A percentile compares a stretch with the other conserved stretches of the same genome.
Evolutionary conservation across 2,329 filamentous ascomycete species (phyloP).

Genomic region (Claviceps sp.): DNA sequence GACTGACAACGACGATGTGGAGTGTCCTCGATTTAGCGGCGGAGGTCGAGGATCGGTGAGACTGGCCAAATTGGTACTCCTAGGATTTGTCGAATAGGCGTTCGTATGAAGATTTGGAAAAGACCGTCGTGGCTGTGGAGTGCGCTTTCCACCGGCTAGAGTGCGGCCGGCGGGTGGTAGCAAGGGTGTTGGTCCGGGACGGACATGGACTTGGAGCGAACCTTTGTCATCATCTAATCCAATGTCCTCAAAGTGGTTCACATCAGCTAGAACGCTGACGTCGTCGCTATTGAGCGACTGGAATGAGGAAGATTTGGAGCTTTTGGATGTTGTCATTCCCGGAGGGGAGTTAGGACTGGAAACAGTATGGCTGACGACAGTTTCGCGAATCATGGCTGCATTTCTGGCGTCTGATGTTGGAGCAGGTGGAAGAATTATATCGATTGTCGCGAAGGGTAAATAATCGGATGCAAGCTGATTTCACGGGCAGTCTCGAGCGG

Average conservation of each 20-base stretch:
- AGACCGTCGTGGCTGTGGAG: conserved; percentile 24
- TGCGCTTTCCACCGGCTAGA: conserved; percentile 17
- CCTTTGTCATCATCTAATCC: conserved; percentile 54
- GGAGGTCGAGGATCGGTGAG: conserved; percentile 23
- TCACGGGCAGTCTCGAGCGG: background rate
- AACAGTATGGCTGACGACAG: conserved; percentile 14
- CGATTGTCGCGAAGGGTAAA: background rate
- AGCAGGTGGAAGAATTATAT: background rate
- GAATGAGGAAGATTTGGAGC: conserved; percentile 81
- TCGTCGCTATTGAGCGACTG: conserved; percentile 68
- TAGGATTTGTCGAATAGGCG: conserved; percentile 33
- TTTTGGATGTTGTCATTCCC: conserved; percentile 71
- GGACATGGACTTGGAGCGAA: conserved; percentile 36
- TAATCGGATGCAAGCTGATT: background rate
- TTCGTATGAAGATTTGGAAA: conserved; percentile 33
- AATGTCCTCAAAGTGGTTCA: conserved; percentile 86
- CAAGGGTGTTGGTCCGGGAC: conserved; percentile 15
- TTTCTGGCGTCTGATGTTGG: conserved; percentile 8
- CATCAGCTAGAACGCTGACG: conserved; percentile 55
- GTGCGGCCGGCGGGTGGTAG: conserved; percentile 13
- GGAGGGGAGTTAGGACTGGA: conserved; percentile 24
- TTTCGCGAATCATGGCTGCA: conserved; percentile 24
- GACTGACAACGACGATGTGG: conserved; percentile 25
- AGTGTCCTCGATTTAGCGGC: conserved; percentile 14
- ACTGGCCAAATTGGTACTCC: conserved; percentile 33